These are phyloP conservation scores for Tubosaeta sp. DNA, from an alignment of 768 basidiomycete genomes.

Conservation along the genomic window DNA sequence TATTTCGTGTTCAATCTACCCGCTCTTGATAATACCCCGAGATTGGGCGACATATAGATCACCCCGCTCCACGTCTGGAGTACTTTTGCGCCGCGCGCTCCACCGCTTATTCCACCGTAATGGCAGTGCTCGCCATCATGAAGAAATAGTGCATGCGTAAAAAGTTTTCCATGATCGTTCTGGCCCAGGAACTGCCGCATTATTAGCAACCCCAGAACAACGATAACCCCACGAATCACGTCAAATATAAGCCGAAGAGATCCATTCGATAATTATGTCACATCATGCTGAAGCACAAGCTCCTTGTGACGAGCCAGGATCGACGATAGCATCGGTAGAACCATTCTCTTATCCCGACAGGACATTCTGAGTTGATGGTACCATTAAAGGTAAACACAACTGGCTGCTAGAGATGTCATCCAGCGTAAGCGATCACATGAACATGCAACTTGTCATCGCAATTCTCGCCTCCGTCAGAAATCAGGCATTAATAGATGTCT, in stretches of 20 bases:
- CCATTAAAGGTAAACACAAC: background rate
- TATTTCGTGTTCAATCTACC: too few species aligned
- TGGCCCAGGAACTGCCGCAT: too few species aligned
- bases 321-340: background rate
- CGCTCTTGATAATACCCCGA: too few species aligned
- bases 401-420: background rate
- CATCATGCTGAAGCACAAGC: background rate
- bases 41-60: too few species aligned
- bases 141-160: too few species aligned
- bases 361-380: background rate
- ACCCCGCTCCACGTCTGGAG: too few species aligned
- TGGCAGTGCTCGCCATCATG: too few species aligned
- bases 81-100: too few species aligned
- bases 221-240: background rate
- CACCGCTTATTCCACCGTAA: too few species aligned
- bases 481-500: background rate
- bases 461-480: background rate
- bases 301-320: background rate
- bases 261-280: background rate
- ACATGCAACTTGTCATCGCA: background rate
- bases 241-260: background rate
- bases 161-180: too few species aligned
- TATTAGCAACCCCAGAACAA: too few species aligned
- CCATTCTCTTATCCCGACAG: background rate
- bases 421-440: background rate